Conservation (phyloP, 768 basidiomycete species). For the Suillus luteus region DNA sequence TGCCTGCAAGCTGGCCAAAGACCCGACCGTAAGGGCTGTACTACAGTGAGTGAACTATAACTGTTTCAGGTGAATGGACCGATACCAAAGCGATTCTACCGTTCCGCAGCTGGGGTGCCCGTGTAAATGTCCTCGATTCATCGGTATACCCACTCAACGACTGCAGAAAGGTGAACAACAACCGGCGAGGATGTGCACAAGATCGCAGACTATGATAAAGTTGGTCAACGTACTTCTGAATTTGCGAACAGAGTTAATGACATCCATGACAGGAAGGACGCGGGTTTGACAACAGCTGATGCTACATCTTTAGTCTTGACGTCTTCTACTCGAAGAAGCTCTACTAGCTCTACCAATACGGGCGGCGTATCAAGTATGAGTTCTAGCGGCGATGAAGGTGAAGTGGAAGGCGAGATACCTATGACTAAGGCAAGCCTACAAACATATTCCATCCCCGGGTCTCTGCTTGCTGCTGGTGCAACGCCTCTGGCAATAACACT, state of each 20-base stretch:
- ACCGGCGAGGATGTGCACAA: neutral
- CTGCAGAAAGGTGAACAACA: neutral
- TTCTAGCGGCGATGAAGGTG: neutral
- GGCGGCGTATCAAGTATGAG: neutral
- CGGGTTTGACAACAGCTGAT: neutral
- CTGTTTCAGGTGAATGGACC: neutral
- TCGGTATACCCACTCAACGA: conserved; percentile 3
- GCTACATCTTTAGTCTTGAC: neutral
- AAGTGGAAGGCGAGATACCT: neutral
- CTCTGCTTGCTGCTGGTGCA: neutral
- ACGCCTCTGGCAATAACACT: neutral
- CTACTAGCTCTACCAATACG: neutral
- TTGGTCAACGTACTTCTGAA: neutral
- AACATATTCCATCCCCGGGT: neutral
- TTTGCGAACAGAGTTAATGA: neutral
- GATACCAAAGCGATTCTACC: neutral
- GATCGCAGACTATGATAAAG: neutral
- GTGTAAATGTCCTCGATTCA: conserved; percentile 1
- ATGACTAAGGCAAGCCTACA: neutral
- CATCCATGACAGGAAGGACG: neutral
- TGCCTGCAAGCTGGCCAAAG: conserved; percentile 5
- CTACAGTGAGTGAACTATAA: neutral
- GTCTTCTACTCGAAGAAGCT: neutral
- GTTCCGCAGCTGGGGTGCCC: neutral
- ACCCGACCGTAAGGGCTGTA: neutral